Conservation (phyloP, 768 basidiomycete genomes). For the Dentipellis sp. region DNA sequence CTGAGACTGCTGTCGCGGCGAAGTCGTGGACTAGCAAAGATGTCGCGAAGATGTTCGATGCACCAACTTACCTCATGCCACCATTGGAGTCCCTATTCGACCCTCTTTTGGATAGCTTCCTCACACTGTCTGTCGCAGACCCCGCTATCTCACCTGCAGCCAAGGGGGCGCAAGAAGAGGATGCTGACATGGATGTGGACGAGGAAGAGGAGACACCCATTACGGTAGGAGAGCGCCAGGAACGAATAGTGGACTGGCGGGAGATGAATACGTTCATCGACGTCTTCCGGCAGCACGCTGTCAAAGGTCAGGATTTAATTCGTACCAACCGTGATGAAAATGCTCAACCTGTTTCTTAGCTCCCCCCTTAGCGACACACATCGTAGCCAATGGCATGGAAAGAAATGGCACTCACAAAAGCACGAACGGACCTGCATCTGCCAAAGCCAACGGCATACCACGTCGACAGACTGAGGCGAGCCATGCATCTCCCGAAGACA, state of each 20-base stretch:
- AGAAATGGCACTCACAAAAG: conserved; percentile 3
- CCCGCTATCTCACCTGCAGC: conserved; percentile 10
- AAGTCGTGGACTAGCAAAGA: conserved; percentile 32
- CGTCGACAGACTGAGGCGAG: not conserved
- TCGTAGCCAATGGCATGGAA: not conserved
- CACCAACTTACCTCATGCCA: conserved; percentile 70
- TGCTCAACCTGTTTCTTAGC: no score
- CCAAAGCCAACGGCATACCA: conserved; percentile 6
- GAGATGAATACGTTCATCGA: conserved; percentile 54
- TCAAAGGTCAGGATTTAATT: conserved; percentile 24
- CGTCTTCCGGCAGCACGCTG: conserved; percentile 50
- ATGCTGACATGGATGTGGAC: conserved; percentile 19
- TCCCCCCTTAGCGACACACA: no score
- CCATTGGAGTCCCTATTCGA: conserved; percentile 67
- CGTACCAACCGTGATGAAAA: no score
- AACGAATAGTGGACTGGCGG: conserved; percentile 33
- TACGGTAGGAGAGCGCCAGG: conserved; percentile 18
- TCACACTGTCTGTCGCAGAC: conserved; percentile 22
- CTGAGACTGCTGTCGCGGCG: conserved; percentile 16
- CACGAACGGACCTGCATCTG: conserved; percentile 5
- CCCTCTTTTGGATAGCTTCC: conserved; percentile 43
- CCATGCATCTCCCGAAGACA: conserved; percentile 2
- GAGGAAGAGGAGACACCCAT: conserved; percentile 9
- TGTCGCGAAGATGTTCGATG: conserved; percentile 44
- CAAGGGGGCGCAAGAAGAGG: conserved; percentile 21